phyloP scores from a whole-genome alignment of 164 flowering plant genomes.

The Santalum album region DNA sequence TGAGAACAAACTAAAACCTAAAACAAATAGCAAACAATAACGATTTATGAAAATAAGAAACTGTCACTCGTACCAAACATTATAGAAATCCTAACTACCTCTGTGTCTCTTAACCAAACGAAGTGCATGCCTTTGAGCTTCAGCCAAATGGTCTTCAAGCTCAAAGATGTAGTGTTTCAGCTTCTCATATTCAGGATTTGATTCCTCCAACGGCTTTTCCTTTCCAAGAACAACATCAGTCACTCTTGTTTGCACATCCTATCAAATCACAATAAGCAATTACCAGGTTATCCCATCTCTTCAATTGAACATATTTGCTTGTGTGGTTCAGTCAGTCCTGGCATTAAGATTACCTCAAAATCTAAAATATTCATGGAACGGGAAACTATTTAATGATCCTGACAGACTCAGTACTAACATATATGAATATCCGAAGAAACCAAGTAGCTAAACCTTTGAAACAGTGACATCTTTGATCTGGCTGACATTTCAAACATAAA shows the following conservation, averaged over 20 bases:
- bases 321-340: neutral
- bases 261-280: constrained; percentile 17
- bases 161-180: constrained; percentile 77
- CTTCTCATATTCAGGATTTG: constrained; percentile 88
- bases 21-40: neutral
- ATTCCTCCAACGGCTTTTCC: constrained; percentile 95
- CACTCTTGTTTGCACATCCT: constrained; percentile 94
- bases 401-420: no score
- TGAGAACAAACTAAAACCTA: neutral
- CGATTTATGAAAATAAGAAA: neutral
- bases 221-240: constrained; percentile 96
- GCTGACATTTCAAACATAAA: no score
- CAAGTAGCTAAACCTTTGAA: no score
- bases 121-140: constrained; percentile 96
- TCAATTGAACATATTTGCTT: neutral
- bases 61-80: no score
- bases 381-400: neutral
- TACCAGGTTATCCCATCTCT: neutral
- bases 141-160: constrained; percentile 92
- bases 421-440: no score
- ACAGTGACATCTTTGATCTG: no score
- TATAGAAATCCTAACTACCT: constrained; percentile 36
- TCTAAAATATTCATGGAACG: neutral
- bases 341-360: neutral
- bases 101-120: constrained; percentile 96